Evolutionary conservation across 495 filamentous ascomycete genomes (phyloP).

Genomic region (Neurospora discreta): DNA sequence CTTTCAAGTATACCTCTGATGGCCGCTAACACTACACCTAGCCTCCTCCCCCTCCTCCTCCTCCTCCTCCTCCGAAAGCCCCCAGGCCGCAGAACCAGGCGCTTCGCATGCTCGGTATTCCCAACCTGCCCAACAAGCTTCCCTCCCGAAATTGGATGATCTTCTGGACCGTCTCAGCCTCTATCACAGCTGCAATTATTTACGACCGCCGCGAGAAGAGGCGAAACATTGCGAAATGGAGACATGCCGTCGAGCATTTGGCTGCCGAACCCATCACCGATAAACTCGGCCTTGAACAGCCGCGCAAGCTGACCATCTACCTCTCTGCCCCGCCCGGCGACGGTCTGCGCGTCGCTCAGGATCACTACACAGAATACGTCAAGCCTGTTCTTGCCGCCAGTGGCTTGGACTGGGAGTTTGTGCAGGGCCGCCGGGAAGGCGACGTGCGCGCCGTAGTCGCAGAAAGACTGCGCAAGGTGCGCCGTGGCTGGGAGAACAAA

Average conservation of each 20-base stretch:
- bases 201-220: slow-evolving; percentile 90
- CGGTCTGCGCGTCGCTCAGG: slow-evolving; percentile 66
- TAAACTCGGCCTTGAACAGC: slow-evolving; percentile 48
- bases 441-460: slow-evolving; percentile 76
- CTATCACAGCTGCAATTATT: slow-evolving; percentile 63
- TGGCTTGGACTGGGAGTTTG: slow-evolving; percentile 86
- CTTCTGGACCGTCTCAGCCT: slow-evolving; percentile 68
- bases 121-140: slow-evolving; percentile 68
- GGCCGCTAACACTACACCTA: slow-evolving; percentile 13
- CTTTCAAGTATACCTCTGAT: not conserved
- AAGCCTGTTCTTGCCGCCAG: slow-evolving; percentile 87
- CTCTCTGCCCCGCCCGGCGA: slow-evolving; percentile 79
- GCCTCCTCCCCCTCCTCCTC: slow-evolving; percentile 21
- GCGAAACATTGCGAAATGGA: slow-evolving; percentile 75
- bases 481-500: slow-evolving; percentile 47
- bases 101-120: slow-evolving; percentile 70
- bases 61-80: slow-evolving; percentile 29
- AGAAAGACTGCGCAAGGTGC: slow-evolving; percentile 60
- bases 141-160: slow-evolving; percentile 98
- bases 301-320: slow-evolving; percentile 78
- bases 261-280: slow-evolving; percentile 58
- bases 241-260: slow-evolving; percentile 74
- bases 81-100: slow-evolving; percentile 52
- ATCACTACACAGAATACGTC: slow-evolving; percentile 91
- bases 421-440: slow-evolving; percentile 82